A percentile compares a stretch with the other conserved stretches of the same genome.
Evolutionary conservation across 2,329 filamentous ascomycete species (phyloP).

Genomic region (Trichoderma citrinoviride): DNA sequence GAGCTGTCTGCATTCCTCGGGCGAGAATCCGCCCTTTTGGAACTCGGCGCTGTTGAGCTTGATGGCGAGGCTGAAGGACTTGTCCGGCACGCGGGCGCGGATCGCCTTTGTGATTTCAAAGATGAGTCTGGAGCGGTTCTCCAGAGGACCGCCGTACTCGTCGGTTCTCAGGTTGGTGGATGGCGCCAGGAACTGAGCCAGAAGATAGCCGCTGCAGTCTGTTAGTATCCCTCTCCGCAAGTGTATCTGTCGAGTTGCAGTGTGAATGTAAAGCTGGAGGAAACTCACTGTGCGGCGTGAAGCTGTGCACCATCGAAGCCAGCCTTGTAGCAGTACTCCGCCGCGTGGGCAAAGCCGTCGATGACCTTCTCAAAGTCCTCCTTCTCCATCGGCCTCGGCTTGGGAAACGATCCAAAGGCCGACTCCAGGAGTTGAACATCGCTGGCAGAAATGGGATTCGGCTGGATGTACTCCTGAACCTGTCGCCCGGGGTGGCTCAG

Average conservation of each 20-base stretch:
- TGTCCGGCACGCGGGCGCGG: conserved; percentile 31
- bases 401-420: conserved; percentile 38
- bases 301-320: conserved; percentile 56
- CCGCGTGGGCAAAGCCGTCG: conserved; percentile 60
- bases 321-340: conserved; percentile 59
- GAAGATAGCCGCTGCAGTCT: conserved; percentile 45
- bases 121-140: conserved; percentile 47
- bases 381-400: conserved; percentile 52
- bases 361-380: conserved; percentile 57
- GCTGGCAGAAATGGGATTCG: conserved; percentile 42
- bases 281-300: conserved; percentile 47
- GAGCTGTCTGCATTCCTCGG: conserved; percentile 51
- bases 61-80: conserved; percentile 47
- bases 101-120: conserved; percentile 43
- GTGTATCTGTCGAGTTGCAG: not conserved
- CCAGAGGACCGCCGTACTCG: conserved; percentile 45
- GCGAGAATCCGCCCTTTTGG: conserved; percentile 50
- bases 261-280: not conserved
- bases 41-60: conserved; percentile 60
- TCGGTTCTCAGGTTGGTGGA: conserved; percentile 52
- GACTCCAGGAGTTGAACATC: conserved; percentile 36
- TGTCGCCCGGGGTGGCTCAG: conserved; percentile 57
- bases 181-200: conserved; percentile 52
- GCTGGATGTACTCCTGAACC: conserved; percentile 26
- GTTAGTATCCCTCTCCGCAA: not conserved